These are phyloP conservation scores for Beauveria pseudobassiana DNA, from an alignment of 2,329 filamentous ascomycete species.

Conservation along the genomic window DNA sequence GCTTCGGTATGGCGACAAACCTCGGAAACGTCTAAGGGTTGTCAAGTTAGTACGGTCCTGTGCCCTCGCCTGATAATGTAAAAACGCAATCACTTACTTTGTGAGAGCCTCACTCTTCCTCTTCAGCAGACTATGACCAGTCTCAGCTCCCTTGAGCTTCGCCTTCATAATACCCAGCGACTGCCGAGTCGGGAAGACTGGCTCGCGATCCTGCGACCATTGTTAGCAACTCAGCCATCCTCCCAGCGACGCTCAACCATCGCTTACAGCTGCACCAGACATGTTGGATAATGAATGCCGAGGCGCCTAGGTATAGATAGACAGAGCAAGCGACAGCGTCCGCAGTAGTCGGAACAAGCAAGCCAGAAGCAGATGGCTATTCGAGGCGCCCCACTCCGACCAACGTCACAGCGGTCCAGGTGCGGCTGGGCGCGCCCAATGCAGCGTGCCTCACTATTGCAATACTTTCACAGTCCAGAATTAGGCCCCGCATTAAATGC, in stretches of 20 bases:
- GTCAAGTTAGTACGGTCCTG: not conserved
- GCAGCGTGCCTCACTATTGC: not conserved
- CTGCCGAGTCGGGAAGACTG: slow-evolving; percentile 96
- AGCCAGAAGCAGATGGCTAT: not conserved
- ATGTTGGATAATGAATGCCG: slow-evolving; percentile 18
- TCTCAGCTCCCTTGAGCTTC: slow-evolving; percentile 91
- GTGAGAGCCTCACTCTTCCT: slow-evolving; percentile 96
- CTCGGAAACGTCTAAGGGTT: slow-evolving; percentile 71
- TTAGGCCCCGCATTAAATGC: slow-evolving; percentile 7
- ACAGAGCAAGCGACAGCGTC: slow-evolving; percentile 3
- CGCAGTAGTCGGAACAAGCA: not conserved
- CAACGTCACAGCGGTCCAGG: slow-evolving; percentile 4
- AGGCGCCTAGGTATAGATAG: not conserved
- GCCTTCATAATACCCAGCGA: slow-evolving; percentile 95
- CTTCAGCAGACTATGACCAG: slow-evolving; percentile 90
- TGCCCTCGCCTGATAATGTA: not conserved
- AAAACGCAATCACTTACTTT: slow-evolving; percentile 54
- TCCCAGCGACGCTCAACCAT: not conserved
- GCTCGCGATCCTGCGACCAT: slow-evolving; percentile 70
- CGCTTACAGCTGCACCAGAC: slow-evolving; percentile 33
- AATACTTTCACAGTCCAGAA: not conserved
- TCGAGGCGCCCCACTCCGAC: not conserved
- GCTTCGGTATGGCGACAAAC: slow-evolving; percentile 33
- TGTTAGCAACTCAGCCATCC: not conserved
- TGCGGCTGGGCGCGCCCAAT: not conserved